Conservation (phyloP, 805 yeast species). For the Komagataella kurtzmanii region DNA sequence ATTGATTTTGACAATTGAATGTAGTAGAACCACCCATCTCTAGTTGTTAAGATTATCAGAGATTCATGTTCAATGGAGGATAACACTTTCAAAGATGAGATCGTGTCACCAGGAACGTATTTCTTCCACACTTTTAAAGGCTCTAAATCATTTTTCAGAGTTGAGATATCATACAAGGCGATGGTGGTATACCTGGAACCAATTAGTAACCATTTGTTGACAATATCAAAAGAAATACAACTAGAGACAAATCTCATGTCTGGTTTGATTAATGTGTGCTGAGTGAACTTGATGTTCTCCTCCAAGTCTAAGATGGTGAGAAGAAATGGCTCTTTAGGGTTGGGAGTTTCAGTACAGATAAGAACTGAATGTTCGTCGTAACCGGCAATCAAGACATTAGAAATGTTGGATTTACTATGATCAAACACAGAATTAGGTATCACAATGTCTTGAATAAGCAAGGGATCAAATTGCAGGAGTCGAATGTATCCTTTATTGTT, state of each 20-base stretch:
- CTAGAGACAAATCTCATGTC: conserved; percentile 39
- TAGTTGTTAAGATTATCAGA: conserved; percentile 34
- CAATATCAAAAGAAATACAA: conserved; percentile 29
- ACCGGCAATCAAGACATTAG: conserved; percentile 28
- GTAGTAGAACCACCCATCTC: conserved; percentile 46
- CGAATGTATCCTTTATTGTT: conserved; percentile 27
- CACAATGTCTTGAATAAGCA: conserved; percentile 12
- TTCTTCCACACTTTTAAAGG: conserved; percentile 26
- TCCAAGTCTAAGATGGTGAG: conserved; percentile 22
- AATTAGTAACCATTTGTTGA: conserved; percentile 30
- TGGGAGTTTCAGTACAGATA: conserved; percentile 52
- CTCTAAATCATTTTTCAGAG: conserved; percentile 7
- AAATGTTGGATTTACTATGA: conserved; percentile 25
- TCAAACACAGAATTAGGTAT: conserved; percentile 12
- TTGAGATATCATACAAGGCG: conserved; percentile 32
- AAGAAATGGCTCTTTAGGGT: conserved; percentile 40
- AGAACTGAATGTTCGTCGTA: conserved; percentile 15
- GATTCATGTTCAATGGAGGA: conserved; percentile 10
- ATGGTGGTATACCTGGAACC: conserved; percentile 67
- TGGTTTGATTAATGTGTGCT: conserved; percentile 11
- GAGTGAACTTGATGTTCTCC: conserved; percentile 6
- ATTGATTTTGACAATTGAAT: conserved; percentile 21
- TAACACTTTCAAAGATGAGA: conserved; percentile 37
- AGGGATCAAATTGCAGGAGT: conserved; percentile 23
- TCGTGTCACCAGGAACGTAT: conserved; percentile 52